These are phyloP conservation scores for Stereocaulon alpinum DNA, from an alignment of 495 filamentous ascomycete species.

Conservation along the genomic window DNA sequence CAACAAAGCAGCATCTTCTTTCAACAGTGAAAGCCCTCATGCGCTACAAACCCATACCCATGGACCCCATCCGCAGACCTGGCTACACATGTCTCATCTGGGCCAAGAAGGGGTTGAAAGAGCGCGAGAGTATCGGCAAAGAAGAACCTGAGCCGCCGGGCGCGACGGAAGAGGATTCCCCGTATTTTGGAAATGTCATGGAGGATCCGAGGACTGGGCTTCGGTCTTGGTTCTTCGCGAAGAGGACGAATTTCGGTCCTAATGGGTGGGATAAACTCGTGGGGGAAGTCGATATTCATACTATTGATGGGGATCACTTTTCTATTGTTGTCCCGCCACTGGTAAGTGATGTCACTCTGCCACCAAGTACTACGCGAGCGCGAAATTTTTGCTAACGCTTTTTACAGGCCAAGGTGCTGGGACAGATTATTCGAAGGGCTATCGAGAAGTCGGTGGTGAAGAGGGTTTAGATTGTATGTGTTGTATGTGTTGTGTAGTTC, in stretches of 20 bases:
- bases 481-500: too few relatives aligned
- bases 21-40: slow-evolving; percentile 45
- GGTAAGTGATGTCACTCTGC: too few relatives aligned
- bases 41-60: too few relatives aligned
- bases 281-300: slow-evolving; percentile 43
- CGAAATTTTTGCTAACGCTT: too few relatives aligned
- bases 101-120: slow-evolving; percentile 13
- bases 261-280: slow-evolving; percentile 72
- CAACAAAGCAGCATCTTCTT: slow-evolving; percentile 57
- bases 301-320: slow-evolving; percentile 40
- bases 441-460: too few relatives aligned
- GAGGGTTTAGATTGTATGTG: too few relatives aligned
- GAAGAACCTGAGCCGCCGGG: too few relatives aligned
- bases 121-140: background rate
- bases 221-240: slow-evolving; percentile 29
- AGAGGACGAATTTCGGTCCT: slow-evolving; percentile 60
- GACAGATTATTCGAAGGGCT: too few relatives aligned
- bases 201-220: background rate
- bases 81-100: slow-evolving; percentile 4
- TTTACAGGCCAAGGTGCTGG: too few relatives aligned
- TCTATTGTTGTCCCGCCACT: too few relatives aligned
- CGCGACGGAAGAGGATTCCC: background rate
- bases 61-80: background rate
- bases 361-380: too few relatives aligned
- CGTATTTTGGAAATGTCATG: background rate